phyloP scores from a whole-genome alignment of 2,329 filamentous ascomycete genomes.

The Aspergillus latus region DNA sequence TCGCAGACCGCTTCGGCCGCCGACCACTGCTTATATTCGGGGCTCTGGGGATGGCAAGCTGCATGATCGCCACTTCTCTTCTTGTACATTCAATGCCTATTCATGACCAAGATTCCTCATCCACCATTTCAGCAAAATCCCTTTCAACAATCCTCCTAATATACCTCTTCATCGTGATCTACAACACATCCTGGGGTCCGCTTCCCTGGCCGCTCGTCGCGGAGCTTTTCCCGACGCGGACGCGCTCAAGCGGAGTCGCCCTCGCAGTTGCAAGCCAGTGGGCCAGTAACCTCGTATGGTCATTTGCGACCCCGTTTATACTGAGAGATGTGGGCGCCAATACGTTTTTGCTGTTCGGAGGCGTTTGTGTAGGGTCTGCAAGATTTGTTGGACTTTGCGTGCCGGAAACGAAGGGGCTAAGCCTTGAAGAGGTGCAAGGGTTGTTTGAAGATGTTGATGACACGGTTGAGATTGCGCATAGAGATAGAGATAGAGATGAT shows the following conservation, averaged over 20 bases:
- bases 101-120: conserved; percentile 22
- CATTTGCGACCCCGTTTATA: conserved; percentile 43
- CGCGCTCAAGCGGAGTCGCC: conserved; percentile 42
- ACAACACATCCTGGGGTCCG: conserved; percentile 45
- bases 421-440: conserved; percentile 56
- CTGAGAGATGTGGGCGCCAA: conserved; percentile 50
- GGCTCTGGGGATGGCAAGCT: conserved; percentile 44
- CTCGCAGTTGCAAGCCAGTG: conserved; percentile 42
- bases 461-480: background rate
- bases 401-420: conserved; percentile 57
- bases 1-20: conserved; percentile 54
- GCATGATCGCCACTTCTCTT: conserved; percentile 49
- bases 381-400: conserved; percentile 53
- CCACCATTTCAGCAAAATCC: background rate
- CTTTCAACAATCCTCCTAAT: conserved; percentile 53
- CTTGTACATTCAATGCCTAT: conserved; percentile 36
- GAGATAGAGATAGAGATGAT: background rate
- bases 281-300: conserved; percentile 45
- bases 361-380: conserved; percentile 47
- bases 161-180: conserved; percentile 54
- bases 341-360: conserved; percentile 46
- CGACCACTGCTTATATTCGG: conserved; percentile 53
- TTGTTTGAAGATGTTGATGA: conserved; percentile 47
- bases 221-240: conserved; percentile 41
- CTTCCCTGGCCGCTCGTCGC: conserved; percentile 41